phyloP scores from a whole-genome alignment of 176 grass and related monocot species.

The Phragmites australis region DNA sequence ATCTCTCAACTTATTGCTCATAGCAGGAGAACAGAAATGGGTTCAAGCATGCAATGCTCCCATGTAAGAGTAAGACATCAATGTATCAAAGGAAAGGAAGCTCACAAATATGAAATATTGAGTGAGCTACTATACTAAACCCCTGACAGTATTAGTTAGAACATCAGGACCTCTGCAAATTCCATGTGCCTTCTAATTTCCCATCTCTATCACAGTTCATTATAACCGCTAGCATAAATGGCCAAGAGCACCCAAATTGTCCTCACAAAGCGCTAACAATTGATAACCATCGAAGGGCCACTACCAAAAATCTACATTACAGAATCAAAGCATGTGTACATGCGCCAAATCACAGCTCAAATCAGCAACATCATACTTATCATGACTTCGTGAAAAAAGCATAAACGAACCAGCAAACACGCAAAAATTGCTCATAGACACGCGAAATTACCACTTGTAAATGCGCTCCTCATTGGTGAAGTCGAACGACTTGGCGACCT shows the following conservation, averaged over 20 bases:
- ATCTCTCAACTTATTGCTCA: background rate
- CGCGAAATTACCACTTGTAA: conserved; percentile 77
- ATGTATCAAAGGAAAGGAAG: background rate
- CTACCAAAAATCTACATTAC: background rate
- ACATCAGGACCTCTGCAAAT: background rate
- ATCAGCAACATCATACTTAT: conserved; percentile 3
- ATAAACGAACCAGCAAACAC: background rate
- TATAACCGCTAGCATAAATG: background rate
- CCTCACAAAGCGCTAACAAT: background rate
- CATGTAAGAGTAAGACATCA: background rate
- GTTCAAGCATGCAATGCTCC: background rate
- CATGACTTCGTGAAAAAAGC: background rate
- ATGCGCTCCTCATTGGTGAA: conserved; percentile 88
- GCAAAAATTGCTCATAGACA: background rate
- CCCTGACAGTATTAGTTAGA: background rate
- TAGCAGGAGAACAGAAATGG: background rate
- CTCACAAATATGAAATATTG: background rate
- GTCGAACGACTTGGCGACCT: conserved; percentile 80
- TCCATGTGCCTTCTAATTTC: background rate
- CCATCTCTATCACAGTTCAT: background rate
- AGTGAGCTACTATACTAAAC: background rate
- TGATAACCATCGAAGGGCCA: background rate
- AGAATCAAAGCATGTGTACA: background rate
- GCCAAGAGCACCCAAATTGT: background rate
- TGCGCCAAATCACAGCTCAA: background rate